These are phyloP conservation scores for Teunomyces tritomae DNA, from an alignment of 805 yeast genomes.

Conservation along the genomic window DNA sequence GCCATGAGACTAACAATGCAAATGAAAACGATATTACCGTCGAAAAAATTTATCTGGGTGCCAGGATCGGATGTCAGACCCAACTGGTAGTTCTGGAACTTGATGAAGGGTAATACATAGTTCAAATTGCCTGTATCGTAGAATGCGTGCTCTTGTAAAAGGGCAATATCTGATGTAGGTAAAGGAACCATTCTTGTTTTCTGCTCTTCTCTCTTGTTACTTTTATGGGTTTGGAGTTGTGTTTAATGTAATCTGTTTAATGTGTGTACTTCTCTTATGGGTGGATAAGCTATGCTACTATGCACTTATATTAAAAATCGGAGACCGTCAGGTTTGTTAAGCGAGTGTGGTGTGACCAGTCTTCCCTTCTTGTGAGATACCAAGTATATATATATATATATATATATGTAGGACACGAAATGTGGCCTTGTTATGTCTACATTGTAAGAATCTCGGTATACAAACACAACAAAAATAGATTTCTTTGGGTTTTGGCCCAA, in stretches of 20 bases:
- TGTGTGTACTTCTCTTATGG: too few relatives aligned
- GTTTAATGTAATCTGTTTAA: too few relatives aligned
- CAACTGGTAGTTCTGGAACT: constrained; percentile 18
- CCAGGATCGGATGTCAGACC: constrained; percentile 6
- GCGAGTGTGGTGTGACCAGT: constrained; percentile 4
- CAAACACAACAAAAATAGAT: not conserved
- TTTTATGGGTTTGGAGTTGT: not conserved
- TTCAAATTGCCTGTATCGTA: constrained; percentile 28
- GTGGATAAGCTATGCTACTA: too few relatives aligned
- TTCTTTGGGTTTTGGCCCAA: not conserved
- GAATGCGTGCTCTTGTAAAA: constrained; percentile 27
- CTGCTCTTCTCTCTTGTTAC: not conserved
- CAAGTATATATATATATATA: not conserved
- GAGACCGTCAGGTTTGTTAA: not conserved
- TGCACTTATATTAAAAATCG: too few relatives aligned
- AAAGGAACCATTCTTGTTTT: constrained; percentile 19
- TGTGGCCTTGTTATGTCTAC: not conserved
- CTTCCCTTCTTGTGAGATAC: too few relatives aligned
- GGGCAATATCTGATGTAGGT: constrained; percentile 17
- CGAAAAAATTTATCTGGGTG: not conserved
- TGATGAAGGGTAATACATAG: constrained; percentile 21
- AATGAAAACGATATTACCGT: not conserved
- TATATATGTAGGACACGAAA: not conserved
- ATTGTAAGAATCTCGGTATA: not conserved
- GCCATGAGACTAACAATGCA: not conserved